These are phyloP conservation scores for Mortierella sp. DNA, from an alignment of 371 early-diverging fungal species.

Conservation along the genomic window DNA sequence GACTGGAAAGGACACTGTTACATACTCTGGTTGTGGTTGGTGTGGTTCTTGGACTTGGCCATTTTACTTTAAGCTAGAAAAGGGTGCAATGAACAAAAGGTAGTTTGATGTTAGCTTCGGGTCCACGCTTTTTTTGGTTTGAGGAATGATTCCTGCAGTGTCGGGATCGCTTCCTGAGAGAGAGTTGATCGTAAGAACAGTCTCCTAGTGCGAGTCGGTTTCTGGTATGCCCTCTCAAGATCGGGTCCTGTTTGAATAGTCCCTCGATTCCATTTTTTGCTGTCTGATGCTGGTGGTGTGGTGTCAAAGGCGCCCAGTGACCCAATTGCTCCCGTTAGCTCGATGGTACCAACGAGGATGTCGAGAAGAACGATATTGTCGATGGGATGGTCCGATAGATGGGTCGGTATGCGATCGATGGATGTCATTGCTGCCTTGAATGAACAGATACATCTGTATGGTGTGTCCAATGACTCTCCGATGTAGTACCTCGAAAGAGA, in stretches of 20 bases:
- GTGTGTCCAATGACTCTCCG: background rate
- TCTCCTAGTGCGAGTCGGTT: too few species aligned
- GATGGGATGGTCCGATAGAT: background rate
- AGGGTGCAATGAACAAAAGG: conserved; percentile 2
- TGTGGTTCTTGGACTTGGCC: conserved; percentile 99
- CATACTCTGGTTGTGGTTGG: conserved; percentile 99
- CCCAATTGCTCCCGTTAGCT: background rate
- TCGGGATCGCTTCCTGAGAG: background rate
- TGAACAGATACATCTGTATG: background rate
- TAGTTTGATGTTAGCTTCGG: conserved; percentile 1
- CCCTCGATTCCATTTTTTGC: background rate
- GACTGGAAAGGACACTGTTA: background rate
- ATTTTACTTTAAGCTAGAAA: conserved; percentile 62
- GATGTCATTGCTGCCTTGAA: conserved; percentile 24
- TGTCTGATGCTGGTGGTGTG: background rate
- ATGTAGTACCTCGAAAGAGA: conserved; percentile 46
- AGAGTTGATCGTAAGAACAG: background rate
- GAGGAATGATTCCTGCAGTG: background rate
- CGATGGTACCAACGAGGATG: background rate
- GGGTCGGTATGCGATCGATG: conserved; percentile 20
- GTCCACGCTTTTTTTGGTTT: background rate
- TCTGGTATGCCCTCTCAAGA: too few species aligned
- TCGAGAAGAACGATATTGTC: background rate
- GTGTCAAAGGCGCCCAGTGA: too few species aligned
- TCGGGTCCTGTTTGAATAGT: too few species aligned